Evolutionary conservation across 768 basidiomycete species (phyloP).

Genomic region (Neoboletus subvelutipes): DNA sequence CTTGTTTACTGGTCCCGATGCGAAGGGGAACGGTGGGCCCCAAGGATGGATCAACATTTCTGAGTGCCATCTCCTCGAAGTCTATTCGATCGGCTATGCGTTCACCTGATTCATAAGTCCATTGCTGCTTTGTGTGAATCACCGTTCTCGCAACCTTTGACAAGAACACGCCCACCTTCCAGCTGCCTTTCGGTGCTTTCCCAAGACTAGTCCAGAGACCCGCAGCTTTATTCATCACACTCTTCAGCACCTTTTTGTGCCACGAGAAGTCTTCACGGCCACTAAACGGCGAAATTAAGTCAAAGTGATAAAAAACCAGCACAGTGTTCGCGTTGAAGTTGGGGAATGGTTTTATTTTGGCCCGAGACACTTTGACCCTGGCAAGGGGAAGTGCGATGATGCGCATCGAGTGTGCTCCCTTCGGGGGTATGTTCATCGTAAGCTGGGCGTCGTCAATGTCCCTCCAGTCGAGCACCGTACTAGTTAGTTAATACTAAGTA

Average conservation of each 20-base stretch:
- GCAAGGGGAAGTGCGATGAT: conserved; percentile 49
- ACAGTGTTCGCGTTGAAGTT: conserved; percentile 17
- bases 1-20: conserved; percentile 22
- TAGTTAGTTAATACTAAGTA: neutral
- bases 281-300: conserved; percentile 28
- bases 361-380: conserved; percentile 18
- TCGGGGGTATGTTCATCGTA: conserved; percentile 19
- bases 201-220: conserved; percentile 67
- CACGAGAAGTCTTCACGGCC: conserved; percentile 34
- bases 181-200: conserved; percentile 59
- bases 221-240: conserved; percentile 51
- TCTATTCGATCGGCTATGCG: conserved; percentile 69
- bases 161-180: conserved; percentile 56
- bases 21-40: conserved; percentile 51
- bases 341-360: conserved; percentile 6
- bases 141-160: conserved; percentile 4
- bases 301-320: conserved; percentile 45
- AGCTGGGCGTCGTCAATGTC: neutral
- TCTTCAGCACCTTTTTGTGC: conserved; percentile 37
- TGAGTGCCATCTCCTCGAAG: conserved; percentile 78
- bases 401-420: conserved; percentile 36
- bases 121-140: conserved; percentile 42
- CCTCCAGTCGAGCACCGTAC: neutral
- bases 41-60: conserved; percentile 66
- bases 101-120: conserved; percentile 63